phyloP scores from a whole-genome alignment of 1,284 basidiomycete species.

The Sphagnurus paluster region DNA sequence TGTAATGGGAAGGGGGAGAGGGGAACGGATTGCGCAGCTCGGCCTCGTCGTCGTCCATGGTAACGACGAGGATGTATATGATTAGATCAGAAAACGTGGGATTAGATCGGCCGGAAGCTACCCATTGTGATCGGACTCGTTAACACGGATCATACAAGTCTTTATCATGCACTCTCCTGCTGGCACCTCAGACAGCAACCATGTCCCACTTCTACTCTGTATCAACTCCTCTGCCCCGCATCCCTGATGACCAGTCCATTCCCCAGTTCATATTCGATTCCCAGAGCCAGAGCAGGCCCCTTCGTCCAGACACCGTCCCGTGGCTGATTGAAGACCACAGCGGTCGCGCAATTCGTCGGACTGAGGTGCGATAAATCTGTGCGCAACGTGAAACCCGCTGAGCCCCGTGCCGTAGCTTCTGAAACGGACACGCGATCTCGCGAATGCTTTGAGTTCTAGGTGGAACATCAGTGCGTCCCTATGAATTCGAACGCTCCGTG shows the following conservation, averaged over 20 bases:
- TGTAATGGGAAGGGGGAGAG: conserved; percentile 77
- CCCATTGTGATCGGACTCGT: no score
- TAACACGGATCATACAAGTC: no score
- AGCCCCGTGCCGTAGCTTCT: conserved; percentile 39
- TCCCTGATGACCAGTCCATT: conserved; percentile 73
- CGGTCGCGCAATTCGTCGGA: conserved; percentile 44
- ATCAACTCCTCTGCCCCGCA: conserved; percentile 38
- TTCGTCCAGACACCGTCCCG: conserved; percentile 41
- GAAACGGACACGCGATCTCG: conserved; percentile 56
- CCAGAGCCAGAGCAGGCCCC: conserved; percentile 49
- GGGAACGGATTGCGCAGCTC: conserved; percentile 82
- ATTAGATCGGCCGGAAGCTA: no score
- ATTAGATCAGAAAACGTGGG: no score
- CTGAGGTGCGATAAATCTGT: conserved; percentile 43
- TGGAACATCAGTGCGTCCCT: conserved; percentile 59
- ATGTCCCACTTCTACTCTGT: conserved; percentile 50
- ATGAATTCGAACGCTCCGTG: background rate
- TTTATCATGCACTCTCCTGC: no score
- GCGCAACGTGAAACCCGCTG: conserved; percentile 1
- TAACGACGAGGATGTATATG: no score
- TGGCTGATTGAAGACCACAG: conserved; percentile 71
- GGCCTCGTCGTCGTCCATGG: conserved; percentile 71
- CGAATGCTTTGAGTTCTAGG: conserved; percentile 57
- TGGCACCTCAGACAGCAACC: background rate
- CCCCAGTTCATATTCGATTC: conserved; percentile 73